phyloP scores from a whole-genome alignment of 371 early-diverging fungal species.

The Saksenaea vasiformis region DNA sequence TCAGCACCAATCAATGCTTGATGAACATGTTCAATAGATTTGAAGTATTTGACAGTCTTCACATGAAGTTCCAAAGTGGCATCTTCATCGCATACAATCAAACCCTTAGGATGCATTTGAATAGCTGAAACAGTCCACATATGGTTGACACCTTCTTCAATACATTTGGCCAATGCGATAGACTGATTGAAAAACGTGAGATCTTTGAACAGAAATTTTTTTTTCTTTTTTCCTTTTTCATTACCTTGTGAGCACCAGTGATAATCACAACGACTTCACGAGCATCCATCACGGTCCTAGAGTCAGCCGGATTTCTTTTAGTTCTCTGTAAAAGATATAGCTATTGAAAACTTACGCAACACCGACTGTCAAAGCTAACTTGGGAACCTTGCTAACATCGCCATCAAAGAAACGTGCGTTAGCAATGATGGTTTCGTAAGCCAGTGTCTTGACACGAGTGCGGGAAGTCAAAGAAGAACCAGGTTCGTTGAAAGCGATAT shows the following conservation, averaged over 20 bases:
- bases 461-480: conserved; percentile 83
- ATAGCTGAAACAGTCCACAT: conserved; percentile 91
- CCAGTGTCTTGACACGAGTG: conserved; percentile 85
- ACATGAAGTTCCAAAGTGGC: conserved; percentile 87
- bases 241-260: conserved; percentile 86
- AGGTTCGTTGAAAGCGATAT: conserved; percentile 89
- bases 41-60: conserved; percentile 79
- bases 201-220: conserved; percentile 11
- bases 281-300: conserved; percentile 83
- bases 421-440: conserved; percentile 88
- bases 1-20: conserved; percentile 79
- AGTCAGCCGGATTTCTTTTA: conserved; percentile 19
- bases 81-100: conserved; percentile 88
- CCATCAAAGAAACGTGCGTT: conserved; percentile 87
- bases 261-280: conserved; percentile 86
- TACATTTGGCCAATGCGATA: conserved; percentile 79
- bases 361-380: conserved; percentile 85
- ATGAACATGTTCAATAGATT: conserved; percentile 88
- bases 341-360: conserved; percentile 59
- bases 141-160: conserved; percentile 83
- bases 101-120: conserved; percentile 79
- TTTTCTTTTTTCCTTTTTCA: too few species aligned
- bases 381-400: conserved; percentile 84
- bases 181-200: conserved; percentile 38
- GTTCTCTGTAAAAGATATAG: not conserved